These are phyloP conservation scores for Fusarium albidum DNA, from an alignment of 2,329 filamentous ascomycete species.

Conservation along the genomic window DNA sequence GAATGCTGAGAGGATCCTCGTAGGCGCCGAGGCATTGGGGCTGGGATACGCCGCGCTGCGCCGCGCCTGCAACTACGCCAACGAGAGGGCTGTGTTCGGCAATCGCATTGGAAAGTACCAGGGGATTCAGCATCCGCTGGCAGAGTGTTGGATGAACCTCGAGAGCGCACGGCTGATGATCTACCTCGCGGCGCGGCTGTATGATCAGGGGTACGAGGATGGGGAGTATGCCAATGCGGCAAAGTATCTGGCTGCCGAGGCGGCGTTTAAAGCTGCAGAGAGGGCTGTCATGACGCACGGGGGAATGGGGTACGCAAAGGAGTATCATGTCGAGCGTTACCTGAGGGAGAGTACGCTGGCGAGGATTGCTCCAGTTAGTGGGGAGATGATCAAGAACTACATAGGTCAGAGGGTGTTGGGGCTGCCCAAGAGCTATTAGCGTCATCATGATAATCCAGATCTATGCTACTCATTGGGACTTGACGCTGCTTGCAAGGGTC, in stretches of 20 bases:
- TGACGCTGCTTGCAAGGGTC: too few species aligned
- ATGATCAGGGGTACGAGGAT: conserved; percentile 9
- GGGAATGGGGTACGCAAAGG: conserved; percentile 21
- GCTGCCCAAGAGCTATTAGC: too few species aligned
- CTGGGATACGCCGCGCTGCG: conserved; percentile 19
- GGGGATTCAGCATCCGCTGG: conserved; percentile 21
- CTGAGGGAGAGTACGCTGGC: conserved; percentile 8
- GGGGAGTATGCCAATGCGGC: conserved; percentile 22
- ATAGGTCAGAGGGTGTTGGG: not conserved
- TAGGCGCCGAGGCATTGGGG: conserved; percentile 13
- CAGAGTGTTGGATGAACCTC: conserved; percentile 27
- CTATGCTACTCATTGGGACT: too few species aligned
- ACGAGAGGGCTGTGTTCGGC: conserved; percentile 16
- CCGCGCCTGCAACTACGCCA: conserved; percentile 12
- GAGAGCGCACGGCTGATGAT: conserved; percentile 25
- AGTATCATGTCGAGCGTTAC: conserved; percentile 22
- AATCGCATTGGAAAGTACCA: conserved; percentile 20
- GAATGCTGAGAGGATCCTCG: conserved; percentile 25
- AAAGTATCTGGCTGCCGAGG: conserved; percentile 19
- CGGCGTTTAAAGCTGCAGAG: conserved; percentile 17
- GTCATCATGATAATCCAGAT: too few species aligned
- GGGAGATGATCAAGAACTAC: conserved; percentile 26
- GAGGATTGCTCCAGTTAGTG: conserved; percentile 15
- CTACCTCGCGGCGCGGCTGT: conserved; percentile 18
- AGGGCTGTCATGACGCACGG: conserved; percentile 20